Evolutionary conservation across 768 basidiomycete species (phyloP), one percentile per base, ranked within the genome.

Genomic region (Lentinus brumalis): DNA sequence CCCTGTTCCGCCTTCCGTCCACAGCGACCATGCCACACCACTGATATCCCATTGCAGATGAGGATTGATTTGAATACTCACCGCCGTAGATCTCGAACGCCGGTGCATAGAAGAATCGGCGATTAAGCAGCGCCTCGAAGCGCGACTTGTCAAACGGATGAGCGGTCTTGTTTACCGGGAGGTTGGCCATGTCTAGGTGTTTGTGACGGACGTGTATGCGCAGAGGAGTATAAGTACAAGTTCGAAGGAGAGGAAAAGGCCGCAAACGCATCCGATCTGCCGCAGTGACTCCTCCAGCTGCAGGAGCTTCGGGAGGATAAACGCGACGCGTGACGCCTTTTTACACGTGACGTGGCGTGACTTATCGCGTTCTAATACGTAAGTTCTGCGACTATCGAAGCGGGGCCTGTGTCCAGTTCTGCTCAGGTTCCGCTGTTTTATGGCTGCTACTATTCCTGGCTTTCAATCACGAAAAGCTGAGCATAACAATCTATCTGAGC

Each of bases 11-110:
- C n/a, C 45, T n/a, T 46, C 15, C 6, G 15, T 41, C 38, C 32
- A 8, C 21, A 38, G n/a, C 21, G 9, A 40, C 30, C 30, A n/a
- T 8, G 52, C 54, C 11, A 10, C n/a, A 26, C 7, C 30, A 14
- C 31, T 49, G 35, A 32, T 30, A 15, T 26, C 18, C 15, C 41
- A 6, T 16, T 39, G 40, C 6, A 50, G n/a, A 59, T 3, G 21
- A 4, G 30, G 9, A 18, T 54, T 45, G 47, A 45, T 57, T 41
- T 32, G 21, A 45, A 45, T 39, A 79, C 86, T 67, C 64, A 94
- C 96, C 97, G 61, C 96, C 95, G 70, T 98, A 98, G 78, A 99
- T 98, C 76, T 98, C 97, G 69, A 98, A 99, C 5, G 97, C 93
- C 26, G 96, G 96, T 4, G 96, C 93, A 72, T 92, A 98, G 81